Evolutionary conservation across 2,329 filamentous ascomycete genomes (phyloP).

Genomic region (Myriosclerotinia scirpicola): DNA sequence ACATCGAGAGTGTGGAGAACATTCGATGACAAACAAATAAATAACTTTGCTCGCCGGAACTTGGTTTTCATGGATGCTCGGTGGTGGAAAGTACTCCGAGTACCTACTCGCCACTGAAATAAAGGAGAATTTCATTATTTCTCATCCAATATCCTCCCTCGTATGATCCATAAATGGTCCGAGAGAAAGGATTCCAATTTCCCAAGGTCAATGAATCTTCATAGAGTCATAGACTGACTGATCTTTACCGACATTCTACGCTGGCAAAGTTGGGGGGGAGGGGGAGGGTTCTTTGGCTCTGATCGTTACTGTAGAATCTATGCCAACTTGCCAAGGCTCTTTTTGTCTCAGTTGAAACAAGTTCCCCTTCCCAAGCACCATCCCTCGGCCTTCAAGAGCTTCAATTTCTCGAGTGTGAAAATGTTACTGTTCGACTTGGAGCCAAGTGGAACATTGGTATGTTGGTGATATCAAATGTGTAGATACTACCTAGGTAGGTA

Average conservation of each 20-base stretch:
- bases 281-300: not conserved
- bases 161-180: not conserved
- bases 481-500: too few species aligned
- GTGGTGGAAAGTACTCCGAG: not conserved
- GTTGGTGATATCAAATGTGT: too few species aligned
- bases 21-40: not conserved
- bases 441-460: not conserved
- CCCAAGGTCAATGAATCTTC: conserved; percentile 8
- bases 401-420: not conserved
- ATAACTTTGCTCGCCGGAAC: not conserved
- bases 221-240: too few species aligned
- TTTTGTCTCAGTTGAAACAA: conserved; percentile 10
- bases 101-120: not conserved
- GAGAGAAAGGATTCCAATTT: not conserved
- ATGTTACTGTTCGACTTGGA: not conserved
- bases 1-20: not conserved
- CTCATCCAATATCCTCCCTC: not conserved
- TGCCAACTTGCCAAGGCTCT: conserved; percentile 2
- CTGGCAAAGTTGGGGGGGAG: not conserved
- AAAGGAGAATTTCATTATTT: not conserved
- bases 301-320: too few species aligned
- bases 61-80: not conserved
- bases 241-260: not conserved
- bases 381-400: conserved; percentile 1
- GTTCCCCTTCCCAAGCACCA: conserved; percentile 1